Conservation (phyloP, 352 stramenopile genomes). For the Pythium aquatile region DNA sequence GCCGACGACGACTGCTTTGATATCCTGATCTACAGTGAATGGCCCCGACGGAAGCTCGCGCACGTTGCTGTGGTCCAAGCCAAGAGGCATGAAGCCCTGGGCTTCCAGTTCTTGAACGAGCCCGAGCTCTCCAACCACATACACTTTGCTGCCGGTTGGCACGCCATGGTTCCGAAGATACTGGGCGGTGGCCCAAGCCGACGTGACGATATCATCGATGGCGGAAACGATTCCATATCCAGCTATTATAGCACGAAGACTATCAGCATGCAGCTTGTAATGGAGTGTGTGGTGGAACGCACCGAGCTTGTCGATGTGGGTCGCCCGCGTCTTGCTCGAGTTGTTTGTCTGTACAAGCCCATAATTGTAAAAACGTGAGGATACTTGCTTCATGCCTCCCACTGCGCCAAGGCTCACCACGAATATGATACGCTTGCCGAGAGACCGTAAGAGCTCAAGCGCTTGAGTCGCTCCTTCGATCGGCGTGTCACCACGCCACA, state of each 20-base stretch:
- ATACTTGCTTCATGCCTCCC: background rate
- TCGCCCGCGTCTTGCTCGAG: constrained; percentile 76
- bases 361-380: background rate
- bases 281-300: background rate
- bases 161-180: constrained; percentile 81
- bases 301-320: constrained; percentile 85
- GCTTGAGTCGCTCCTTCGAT: constrained; percentile 65
- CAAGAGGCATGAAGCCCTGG: constrained; percentile 59
- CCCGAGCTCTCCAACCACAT: constrained; percentile 74
- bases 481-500: constrained; percentile 45
- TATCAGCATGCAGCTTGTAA: background rate
- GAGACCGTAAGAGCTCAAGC: constrained; percentile 60
- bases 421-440: constrained; percentile 83
- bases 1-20: constrained; percentile 76
- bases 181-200: constrained; percentile 75
- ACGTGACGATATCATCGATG: constrained; percentile 82
- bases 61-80: constrained; percentile 63
- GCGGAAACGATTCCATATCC: constrained; percentile 67
- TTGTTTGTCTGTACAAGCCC: constrained; percentile 67
- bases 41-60: constrained; percentile 56
- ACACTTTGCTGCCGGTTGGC: constrained; percentile 60
- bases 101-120: constrained; percentile 65
- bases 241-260: constrained; percentile 25
- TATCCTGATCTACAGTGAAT: constrained; percentile 64
- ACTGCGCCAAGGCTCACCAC: constrained; percentile 39